Conservation (phyloP, 1,284 basidiomycete genomes). For the Amylostereum chailletii region DNA sequence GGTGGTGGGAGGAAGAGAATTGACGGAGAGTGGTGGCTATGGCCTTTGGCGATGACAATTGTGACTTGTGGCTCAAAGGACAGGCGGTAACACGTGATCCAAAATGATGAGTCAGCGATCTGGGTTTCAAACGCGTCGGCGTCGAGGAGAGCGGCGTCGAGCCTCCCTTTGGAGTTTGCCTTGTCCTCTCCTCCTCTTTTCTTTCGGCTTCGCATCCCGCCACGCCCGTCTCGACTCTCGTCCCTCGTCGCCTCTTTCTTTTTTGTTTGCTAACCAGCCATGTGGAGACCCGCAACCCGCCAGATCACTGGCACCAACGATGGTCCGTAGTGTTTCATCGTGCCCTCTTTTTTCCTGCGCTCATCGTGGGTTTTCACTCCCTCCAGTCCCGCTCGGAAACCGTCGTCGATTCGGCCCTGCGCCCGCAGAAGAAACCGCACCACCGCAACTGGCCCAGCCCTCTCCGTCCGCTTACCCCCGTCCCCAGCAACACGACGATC, state of each 20-base stretch:
- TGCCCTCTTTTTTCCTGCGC: slow-evolving; percentile 6
- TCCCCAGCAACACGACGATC: slow-evolving; percentile 38
- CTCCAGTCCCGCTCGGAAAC: slow-evolving; percentile 68
- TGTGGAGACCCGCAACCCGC: slow-evolving; percentile 85
- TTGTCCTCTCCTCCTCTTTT: slow-evolving; percentile 1
- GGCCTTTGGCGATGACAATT: too few relatives aligned
- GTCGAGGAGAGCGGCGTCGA: too few relatives aligned
- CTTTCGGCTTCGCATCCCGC: slow-evolving; percentile 4
- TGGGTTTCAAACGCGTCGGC: slow-evolving; percentile 12
- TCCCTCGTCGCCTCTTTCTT: slow-evolving; percentile 24
- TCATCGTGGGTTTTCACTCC: slow-evolving; percentile 10
- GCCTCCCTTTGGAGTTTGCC: neutral
- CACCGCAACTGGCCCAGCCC: slow-evolving; percentile 77
- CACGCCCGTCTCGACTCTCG: slow-evolving; percentile 12
- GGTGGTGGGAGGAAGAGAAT: too few relatives aligned
- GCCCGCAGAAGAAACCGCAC: slow-evolving; percentile 62
- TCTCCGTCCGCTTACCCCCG: slow-evolving; percentile 78
- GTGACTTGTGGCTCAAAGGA: too few relatives aligned
- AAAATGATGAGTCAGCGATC: slow-evolving; percentile 14
- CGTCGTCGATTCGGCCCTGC: slow-evolving; percentile 86
- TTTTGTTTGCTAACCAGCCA: slow-evolving; percentile 25
- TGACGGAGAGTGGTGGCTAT: too few relatives aligned
- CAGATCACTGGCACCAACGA: slow-evolving; percentile 82
- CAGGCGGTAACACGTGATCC: neutral
- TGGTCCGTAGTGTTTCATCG: slow-evolving; percentile 31